Base-by-base conservation (phyloP, 2,329 filamentous ascomycete species). In the Colletotrichum viniferum region DNA sequence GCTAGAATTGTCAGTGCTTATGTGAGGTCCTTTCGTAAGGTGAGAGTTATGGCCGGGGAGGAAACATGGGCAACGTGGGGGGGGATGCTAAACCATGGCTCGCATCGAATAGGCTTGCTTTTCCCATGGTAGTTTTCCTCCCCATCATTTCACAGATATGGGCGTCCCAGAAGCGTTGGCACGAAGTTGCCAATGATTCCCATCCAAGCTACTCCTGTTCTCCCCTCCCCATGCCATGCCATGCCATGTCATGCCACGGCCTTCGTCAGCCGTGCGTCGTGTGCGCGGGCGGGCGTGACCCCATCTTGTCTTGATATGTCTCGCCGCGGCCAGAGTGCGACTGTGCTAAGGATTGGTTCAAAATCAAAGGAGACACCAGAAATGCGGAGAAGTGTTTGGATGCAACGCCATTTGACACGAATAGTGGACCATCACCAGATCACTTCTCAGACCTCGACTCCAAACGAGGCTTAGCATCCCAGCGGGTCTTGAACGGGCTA, bases 401-500 rank as follows among this genome's bases (percentile, higher is more conserved):
- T 43, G 63, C 62, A 72, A 68, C 56, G 36, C 55, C 56, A 43
- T 56, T 71, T 64, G 69, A 73, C 56, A 67, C 32, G 62, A 68
- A 73, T 30, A 68, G 56, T 68, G 69, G 56, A 26, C 73, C 63
- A 71, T 73, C 69, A 68, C 69, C 69, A 63, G 73, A 72, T 71
- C 68, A 66, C 62, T 65, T 65, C 71, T 71, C 52, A 67, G 55
- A 72, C 32, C 58, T 34, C 24, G 55, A 34, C 55, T 68, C 55
- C 56, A n/a, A 68, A 73, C n/a, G 56, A 62, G 73, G 69, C 43
- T 63, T 67, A 62, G 69, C 62, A 48, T 71, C 62, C n/a, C 55
- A 48, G 43, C 9, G n/a, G 12, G 58, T 28, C 58, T 55, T 60
- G 26, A 26, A 36, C n/a, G 32, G 43, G 24, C 62, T 55, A 56